Evolutionary conservation across 1,139 yeast species (phyloP), one percentile per base, ranked within the genome.

Genomic region (Saccharomycopsis crataegensis): DNA sequence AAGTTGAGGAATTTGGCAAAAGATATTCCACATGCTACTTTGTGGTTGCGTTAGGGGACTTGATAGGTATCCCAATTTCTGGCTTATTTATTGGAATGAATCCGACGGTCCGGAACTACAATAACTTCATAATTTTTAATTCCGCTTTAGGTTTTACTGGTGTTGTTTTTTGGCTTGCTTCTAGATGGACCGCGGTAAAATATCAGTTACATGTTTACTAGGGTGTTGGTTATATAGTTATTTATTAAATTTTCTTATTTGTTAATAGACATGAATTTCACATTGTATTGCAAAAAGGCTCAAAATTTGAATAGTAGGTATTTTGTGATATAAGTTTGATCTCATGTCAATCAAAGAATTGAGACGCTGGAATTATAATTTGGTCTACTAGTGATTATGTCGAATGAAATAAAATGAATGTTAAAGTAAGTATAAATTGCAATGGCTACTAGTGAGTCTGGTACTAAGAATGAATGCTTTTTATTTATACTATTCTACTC

Each of bases 21-120:
- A 74, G 86, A 36, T 84, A 80, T 62, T 86, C 90, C 0, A 82
- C 87, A 0, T 74, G 83, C 66, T 83, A 84, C 64, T 81, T 81
- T 61, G 70, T 81, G 45, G 80, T 82, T 47, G 77, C 86, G 11
- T 77, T 83, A 62, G 79, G 80, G 40, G 76, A 79, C 7, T 67
- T 84, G 50, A 73, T 76, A 0, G 54, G 53, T 45, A 68, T 78
- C 57, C 84, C 83, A 32, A 68, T 79, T 42, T 76, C 79, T 2
- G 82, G 83, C 45, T 78, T 78, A 3, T 72, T 78, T 47, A 72
- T 74, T 55, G 70, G 70, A 2, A 14, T 22, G 8, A 34, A 43
- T 38, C 67, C 42, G 5, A 44, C 46, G 8, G 16, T n/a, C 8
- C 38, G 14, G 12, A 33, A 51, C 8, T 55, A 55, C 33, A 37